Evolutionary conservation across 345 rosid species (phyloP).

Genomic region (Populus davidiana): DNA sequence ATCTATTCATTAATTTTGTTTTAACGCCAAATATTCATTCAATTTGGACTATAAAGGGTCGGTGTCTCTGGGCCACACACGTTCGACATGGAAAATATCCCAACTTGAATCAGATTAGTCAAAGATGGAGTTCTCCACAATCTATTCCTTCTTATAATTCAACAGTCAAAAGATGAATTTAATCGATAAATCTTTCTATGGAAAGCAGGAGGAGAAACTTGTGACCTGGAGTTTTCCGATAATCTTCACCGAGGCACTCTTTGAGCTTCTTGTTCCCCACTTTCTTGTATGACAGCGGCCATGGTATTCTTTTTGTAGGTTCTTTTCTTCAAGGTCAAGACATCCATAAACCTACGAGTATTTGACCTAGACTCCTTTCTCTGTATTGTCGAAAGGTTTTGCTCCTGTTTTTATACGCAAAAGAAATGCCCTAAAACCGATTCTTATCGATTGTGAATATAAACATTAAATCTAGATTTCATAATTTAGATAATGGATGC

Average conservation of each 20-base stretch:
- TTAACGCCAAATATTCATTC: background rate
- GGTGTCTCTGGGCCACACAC: constrained; percentile 1
- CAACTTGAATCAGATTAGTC: background rate
- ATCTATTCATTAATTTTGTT: background rate
- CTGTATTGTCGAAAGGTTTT: background rate
- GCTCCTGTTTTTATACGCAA: background rate
- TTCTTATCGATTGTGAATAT: background rate
- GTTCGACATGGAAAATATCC: background rate
- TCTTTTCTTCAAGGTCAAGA: background rate
- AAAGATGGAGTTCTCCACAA: background rate
- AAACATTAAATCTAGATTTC: background rate
- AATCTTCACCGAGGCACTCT: background rate
- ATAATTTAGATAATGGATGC: background rate
- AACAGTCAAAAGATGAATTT: background rate
- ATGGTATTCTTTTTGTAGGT: background rate
- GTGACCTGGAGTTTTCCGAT: background rate
- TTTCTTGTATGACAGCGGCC: background rate
- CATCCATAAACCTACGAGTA: background rate
- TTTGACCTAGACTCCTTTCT: background rate
- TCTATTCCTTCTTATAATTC: background rate
- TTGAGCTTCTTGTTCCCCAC: background rate
- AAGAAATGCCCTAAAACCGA: background rate
- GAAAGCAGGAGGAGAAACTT: background rate
- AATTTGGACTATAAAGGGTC: background rate
- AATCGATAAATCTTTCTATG: background rate